phyloP scores from a whole-genome alignment of 345 rosid genomes.

The Lenwebbia sp. region DNA sequence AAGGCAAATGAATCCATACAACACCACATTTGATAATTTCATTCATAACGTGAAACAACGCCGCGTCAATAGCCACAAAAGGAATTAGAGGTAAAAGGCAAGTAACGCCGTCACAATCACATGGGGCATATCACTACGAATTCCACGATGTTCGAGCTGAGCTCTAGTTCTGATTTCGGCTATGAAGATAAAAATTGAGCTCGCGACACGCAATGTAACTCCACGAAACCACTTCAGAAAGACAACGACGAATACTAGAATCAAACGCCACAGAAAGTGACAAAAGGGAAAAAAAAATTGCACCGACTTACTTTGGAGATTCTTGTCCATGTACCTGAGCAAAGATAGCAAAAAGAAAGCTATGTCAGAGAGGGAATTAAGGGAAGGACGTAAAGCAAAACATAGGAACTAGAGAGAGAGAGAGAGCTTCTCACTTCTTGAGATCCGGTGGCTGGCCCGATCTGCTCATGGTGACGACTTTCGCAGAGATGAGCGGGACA shows the following conservation, averaged over 20 bases:
- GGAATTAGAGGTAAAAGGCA: background rate
- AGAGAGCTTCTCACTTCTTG: conserved; percentile 8
- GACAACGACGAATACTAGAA: background rate
- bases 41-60: background rate
- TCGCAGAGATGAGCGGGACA: background rate
- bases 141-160: background rate
- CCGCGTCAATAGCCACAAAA: background rate
- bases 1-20: background rate
- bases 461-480: conserved; percentile 12
- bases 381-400: background rate
- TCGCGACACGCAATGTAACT: background rate
- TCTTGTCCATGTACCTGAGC: conserved; percentile 19
- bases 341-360: background rate
- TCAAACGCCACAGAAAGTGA: background rate
- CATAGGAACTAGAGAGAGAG: background rate
- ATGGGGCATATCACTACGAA: background rate
- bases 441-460: conserved; percentile 23
- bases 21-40: background rate
- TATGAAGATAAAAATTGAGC: background rate
- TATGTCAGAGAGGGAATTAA: background rate
- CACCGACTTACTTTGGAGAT: conserved; percentile 10
- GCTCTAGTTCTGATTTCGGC: background rate
- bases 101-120: background rate
- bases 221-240: background rate
- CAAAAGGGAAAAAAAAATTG: background rate